Evolutionary conservation across 176 grass and related monocot genomes (phyloP).

Genomic region (Carex scoparia): DNA sequence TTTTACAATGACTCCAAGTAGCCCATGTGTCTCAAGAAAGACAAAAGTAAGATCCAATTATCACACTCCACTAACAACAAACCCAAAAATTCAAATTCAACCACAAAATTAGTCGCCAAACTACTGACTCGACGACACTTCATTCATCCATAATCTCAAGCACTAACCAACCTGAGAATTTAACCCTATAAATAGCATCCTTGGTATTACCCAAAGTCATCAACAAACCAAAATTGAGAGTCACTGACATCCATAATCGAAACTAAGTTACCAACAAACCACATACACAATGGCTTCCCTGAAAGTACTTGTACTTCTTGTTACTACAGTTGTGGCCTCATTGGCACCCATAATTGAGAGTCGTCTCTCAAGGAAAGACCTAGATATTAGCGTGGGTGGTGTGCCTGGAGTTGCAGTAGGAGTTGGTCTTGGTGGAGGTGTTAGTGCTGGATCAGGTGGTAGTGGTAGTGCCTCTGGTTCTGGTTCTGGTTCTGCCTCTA

Average conservation of each 20-base stretch:
- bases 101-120: background rate
- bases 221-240: background rate
- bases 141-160: background rate
- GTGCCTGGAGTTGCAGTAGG: constrained; percentile 39
- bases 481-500: constrained; percentile 16
- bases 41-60: constrained; percentile 9
- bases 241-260: too few relatives aligned
- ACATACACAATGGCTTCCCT: background rate
- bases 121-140: background rate
- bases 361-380: constrained; percentile 47
- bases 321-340: background rate
- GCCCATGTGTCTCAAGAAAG: background rate
- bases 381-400: constrained; percentile 43
- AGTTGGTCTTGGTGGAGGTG: constrained; percentile 26
- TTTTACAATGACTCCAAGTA: constrained; percentile 3
- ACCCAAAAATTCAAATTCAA: constrained; percentile 8
- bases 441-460: constrained; percentile 16
- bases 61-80: constrained; percentile 7
- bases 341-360: constrained; percentile 21
- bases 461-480: background rate
- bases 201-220: background rate
- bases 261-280: background rate
- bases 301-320: constrained; percentile 25
- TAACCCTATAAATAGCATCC: constrained; percentile 33
- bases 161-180: background rate